Evolutionary conservation across 805 yeast species (phyloP).

Genomic region (Metschnikowia aberdeeniae): DNA sequence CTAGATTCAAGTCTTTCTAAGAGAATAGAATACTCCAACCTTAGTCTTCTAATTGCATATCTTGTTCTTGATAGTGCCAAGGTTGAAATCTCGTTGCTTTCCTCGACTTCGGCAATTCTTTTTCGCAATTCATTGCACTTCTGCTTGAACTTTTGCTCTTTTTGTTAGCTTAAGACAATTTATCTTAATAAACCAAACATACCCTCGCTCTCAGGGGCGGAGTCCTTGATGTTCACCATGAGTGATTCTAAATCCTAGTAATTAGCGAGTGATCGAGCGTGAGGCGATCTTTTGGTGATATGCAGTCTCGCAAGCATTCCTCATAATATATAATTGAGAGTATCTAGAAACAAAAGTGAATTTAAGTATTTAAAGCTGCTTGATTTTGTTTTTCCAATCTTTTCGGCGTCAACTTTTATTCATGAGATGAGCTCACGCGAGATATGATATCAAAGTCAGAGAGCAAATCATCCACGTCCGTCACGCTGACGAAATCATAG

Average conservation of each 20-base stretch:
- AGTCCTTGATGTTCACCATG: constrained; percentile 17
- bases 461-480: constrained; percentile 23
- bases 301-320: not conserved
- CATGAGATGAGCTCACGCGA: constrained; percentile 12
- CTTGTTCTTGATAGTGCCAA: constrained; percentile 75
- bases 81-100: constrained; percentile 70
- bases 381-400: not conserved
- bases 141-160: constrained; percentile 46
- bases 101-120: constrained; percentile 68
- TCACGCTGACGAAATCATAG: constrained; percentile 32
- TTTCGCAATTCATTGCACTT: constrained; percentile 70
- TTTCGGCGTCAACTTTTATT: not conserved
- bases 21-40: constrained; percentile 78
- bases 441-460: constrained; percentile 40
- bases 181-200: constrained; percentile 16
- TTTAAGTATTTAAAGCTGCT: not conserved
- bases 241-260: not conserved
- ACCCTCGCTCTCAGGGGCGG: constrained; percentile 41
- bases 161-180: not conserved
- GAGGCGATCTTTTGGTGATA: not conserved
- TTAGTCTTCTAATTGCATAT: constrained; percentile 67
- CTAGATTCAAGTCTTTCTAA: constrained; percentile 67
- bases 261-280: not conserved
- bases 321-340: not conserved
- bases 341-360: not conserved